Base-by-base conservation (phyloP, 768 basidiomycete species). In the Lactarius indigo region DNA sequence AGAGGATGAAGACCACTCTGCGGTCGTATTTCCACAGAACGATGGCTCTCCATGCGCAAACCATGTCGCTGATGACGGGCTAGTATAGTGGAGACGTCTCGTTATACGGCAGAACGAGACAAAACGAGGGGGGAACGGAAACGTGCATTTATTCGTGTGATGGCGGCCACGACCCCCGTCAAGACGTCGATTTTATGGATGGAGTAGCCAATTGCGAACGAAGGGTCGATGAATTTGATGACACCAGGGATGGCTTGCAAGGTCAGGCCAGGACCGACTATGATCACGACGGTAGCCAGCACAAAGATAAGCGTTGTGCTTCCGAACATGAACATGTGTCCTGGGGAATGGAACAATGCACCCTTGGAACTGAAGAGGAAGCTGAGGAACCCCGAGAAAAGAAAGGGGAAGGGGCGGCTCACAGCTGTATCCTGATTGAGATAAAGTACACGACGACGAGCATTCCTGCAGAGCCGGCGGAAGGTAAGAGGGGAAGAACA, bases 41-140 rank as follows among this genome's bases (percentile, higher is more conserved):
- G 12, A 60, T 60, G 4, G 66, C 66, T 39, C 66, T 31, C 66
- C 66, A 68, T 7, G 58, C 66, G 26, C 66, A 68, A n/a, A 68
- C 66, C 15, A 68, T 50, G n/a, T 68, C 66, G 28, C 66, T 64
- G 26, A 68, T 58, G n/a, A 63, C 12, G 26, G 66, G 66, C 66
- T 68, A 35, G 20, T 10, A 18, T 10, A 18, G 17, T 31, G 12
- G 23, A 13, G 13, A 7, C 13, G 15, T 31, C 42, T 59, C 61
- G 39, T 55, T 23, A 59, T 5, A 26, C 2, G 17, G 28, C 9
- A 9, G 30, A n/a, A 56, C n/a, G 18, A 12, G 41, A 37, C 35
- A 9, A 20, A 41, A 37, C 23, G 50, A 54, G n/a, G 41, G 35
- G 26, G 33, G 41, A 18, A 28, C 5, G 28, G 30, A 56, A 31